phyloP scores from a whole-genome alignment of 305 asterid species.

The Solanum hybrid region DNA sequence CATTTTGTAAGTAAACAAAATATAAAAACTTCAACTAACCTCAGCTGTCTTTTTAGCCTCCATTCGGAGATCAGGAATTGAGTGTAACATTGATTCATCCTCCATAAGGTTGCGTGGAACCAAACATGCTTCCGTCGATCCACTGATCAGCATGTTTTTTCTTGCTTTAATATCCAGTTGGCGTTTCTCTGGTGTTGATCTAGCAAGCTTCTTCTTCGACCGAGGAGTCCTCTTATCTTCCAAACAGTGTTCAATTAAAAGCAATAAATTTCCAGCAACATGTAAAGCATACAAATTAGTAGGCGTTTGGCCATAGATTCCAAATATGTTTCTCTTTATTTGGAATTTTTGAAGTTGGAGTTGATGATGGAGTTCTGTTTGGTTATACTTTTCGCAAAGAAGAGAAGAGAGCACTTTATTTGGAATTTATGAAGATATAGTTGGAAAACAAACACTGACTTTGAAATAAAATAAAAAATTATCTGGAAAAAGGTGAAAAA shows the following conservation, averaged over 20 bases:
- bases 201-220: conserved; percentile 31
- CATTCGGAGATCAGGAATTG: conserved; percentile 62
- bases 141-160: conserved; percentile 34
- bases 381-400: background rate
- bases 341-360: background rate
- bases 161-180: conserved; percentile 41
- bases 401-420: background rate
- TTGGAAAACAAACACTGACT: background rate
- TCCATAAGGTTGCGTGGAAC: conserved; percentile 35
- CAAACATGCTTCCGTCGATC: conserved; percentile 28
- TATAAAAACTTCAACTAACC: conserved; percentile 31
- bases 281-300: background rate
- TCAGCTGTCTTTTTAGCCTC: conserved; percentile 81
- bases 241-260: conserved; percentile 13
- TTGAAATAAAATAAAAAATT: background rate
- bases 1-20: background rate
- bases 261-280: background rate
- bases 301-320: background rate
- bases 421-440: background rate
- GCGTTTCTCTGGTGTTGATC: conserved; percentile 27
- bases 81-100: conserved; percentile 36
- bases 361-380: background rate
- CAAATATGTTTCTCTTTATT: background rate
- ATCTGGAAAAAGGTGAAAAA: background rate
- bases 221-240: conserved; percentile 55